Conservation (phyloP, 768 basidiomycete genomes). For the Leucocoprinus leucothites region DNA sequence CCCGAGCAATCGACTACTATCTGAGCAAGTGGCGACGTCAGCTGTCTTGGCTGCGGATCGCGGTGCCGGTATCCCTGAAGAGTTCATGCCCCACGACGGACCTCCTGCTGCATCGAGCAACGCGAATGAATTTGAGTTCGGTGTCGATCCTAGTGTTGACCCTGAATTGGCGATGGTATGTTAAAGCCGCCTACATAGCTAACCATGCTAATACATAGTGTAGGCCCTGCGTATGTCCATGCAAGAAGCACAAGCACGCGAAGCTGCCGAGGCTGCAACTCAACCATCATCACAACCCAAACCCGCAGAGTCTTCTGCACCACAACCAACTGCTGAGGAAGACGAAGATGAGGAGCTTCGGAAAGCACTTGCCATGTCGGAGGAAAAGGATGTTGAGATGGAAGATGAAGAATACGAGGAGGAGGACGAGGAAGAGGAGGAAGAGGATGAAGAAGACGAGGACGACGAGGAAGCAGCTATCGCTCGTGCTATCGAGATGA, state of each 20-base stretch:
- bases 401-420: slow-evolving; percentile 57
- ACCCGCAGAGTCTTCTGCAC: slow-evolving; percentile 29
- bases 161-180: slow-evolving; percentile 95
- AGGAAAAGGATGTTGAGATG: slow-evolving; percentile 51
- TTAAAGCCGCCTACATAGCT: slow-evolving; percentile 3
- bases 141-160: slow-evolving; percentile 92
- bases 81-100: slow-evolving; percentile 48
- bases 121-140: slow-evolving; percentile 72
- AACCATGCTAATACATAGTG: not conserved
- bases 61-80: slow-evolving; percentile 61
- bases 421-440: slow-evolving; percentile 42
- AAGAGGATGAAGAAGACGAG: slow-evolving; percentile 56
- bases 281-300: slow-evolving; percentile 31
- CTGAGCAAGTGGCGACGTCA: slow-evolving; percentile 78
- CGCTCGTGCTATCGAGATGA: slow-evolving; percentile 89
- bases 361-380: slow-evolving; percentile 75
- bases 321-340: slow-evolving; percentile 50
- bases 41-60: slow-evolving; percentile 81
- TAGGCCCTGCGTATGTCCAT: slow-evolving; percentile 97
- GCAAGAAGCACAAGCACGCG: slow-evolving; percentile 88
- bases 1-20: slow-evolving; percentile 76
- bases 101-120: slow-evolving; percentile 41
- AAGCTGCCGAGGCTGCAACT: slow-evolving; percentile 41
- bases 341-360: slow-evolving; percentile 80
- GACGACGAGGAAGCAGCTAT: slow-evolving; percentile 87